Percentiles rank a stretch among this genome's conserved stretches.
Conservation (phyloP, 441 rosid genomes). For the Francoa sonchifolia region DNA sequence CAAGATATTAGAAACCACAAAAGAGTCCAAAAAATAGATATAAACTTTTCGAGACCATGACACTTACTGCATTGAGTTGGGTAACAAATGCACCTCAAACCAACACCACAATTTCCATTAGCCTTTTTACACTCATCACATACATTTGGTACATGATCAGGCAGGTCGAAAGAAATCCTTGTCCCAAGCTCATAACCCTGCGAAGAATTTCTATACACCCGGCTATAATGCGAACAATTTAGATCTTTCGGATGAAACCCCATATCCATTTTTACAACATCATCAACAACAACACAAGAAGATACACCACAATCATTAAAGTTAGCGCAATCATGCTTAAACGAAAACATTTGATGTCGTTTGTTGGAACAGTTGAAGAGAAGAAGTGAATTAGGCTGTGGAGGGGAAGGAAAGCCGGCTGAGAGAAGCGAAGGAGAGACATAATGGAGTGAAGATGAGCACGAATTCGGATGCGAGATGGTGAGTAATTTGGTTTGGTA, state of each 20-base stretch:
- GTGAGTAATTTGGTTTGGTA: constrained; percentile 24
- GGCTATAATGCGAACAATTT: constrained; percentile 23
- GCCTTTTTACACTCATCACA: constrained; percentile 12
- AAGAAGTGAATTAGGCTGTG: constrained; percentile 24
- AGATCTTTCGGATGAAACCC: constrained; percentile 30
- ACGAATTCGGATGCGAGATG: constrained; percentile 23
- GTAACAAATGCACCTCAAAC: constrained; percentile 12
- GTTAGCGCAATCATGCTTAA: constrained; percentile 13
- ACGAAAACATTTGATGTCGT: constrained; percentile 5
- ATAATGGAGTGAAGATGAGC: constrained; percentile 18
- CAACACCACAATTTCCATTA: constrained; percentile 10
- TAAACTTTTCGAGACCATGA: not conserved
- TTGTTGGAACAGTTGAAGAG: constrained; percentile 28
- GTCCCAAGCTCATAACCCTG: not conserved
- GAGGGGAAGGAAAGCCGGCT: constrained; percentile 29
- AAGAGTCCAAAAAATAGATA: not conserved
- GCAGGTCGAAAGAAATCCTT: constrained; percentile 9
- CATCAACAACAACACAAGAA: constrained; percentile 22
- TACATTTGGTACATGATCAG: constrained; percentile 2
- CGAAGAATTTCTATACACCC: constrained; percentile 16
- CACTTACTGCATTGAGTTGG: constrained; percentile 13
- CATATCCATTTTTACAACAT: constrained; percentile 17
- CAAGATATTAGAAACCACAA: not conserved
- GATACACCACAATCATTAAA: constrained; percentile 12
- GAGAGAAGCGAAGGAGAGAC: constrained; percentile 28